Base-by-base conservation (phyloP, 1,284 basidiomycete species). In the Fomitopsis schrenkii region DNA sequence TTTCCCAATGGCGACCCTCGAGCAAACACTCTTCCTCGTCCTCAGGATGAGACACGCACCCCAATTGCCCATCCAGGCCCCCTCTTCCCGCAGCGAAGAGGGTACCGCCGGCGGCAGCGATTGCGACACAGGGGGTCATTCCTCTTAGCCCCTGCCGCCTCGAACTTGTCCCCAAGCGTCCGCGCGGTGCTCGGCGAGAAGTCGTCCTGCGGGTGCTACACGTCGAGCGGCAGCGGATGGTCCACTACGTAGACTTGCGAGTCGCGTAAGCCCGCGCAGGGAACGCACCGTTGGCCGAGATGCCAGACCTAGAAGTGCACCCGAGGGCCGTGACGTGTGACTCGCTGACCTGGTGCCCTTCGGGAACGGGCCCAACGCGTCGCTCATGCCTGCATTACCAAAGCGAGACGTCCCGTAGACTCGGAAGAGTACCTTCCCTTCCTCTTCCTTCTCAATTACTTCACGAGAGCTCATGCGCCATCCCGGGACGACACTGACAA, bases 121-220 rank as follows among this genome's bases (percentile, higher is more conserved):
- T 1, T 22, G 22, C 22, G 22, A 22, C 22, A 22, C 22, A 22
- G 22, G 22, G 22, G 22, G 22, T 22, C 5, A 41, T 30, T 50
- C 42, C 35, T 26, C 22, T 2, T 22, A 22, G 22, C 22, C 22
- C 22, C 22, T 22, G 22, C 22, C 22, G 22, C 22, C 22, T 22
- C n/a, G 54, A 60, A 56, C 62, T 66, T 36, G 62, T 66, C 62
- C 26, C 73, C 76, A 2, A 86, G 71, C 2, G 85, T 83, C 52
- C 79, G 78, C 0, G 79, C 79, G 28, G 86, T 77, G 38, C 83
- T 83, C 14, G 77, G 76, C 42, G 84, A 80, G 67, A 87, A 81
- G 0, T 82, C 83, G 30, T 76, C 73, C 14, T 75, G 62, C 10
- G 68, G 68, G 44, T 71, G 71, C 14, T 68, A 65, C 55, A 70